Evolutionary conservation across 83 land plant genomes (phyloP), one percentile per base, ranked within the genome.

Genomic region (Diphasiastrum complanatum): DNA sequence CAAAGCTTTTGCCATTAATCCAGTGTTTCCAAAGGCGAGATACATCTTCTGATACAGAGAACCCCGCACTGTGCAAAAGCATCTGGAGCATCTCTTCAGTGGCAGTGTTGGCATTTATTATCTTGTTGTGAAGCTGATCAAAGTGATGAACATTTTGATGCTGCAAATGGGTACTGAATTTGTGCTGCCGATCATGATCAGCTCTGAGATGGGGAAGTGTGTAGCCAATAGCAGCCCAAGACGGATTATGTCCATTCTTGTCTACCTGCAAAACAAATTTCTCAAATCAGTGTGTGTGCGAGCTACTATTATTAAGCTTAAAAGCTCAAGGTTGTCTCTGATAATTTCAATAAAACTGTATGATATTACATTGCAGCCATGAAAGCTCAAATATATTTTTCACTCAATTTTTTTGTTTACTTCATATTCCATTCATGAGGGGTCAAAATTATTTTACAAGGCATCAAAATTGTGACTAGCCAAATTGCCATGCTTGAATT

Each of bases 211-310:
- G 64, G 51, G 5, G 83, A 78, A 40, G 75, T 80, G 5, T 52
- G 59, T 86, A 86, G 22, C 71, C 91, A 2, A 86, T 66, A 14
- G 87, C 87, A 47, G 70, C 70, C 91, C 91, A 87, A 37, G 81
- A 22, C 22, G 78, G 79, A 52, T 87, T 87, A 47, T 67, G 45
- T 11, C 62, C 73, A 18, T 69, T 79, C 12, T 76, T 83, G 61
- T 87, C 75, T 45, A 50, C 61, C 92, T 86, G 83, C 46, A 60
- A 31, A 27, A 22, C 16, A 1, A 18, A 18, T 14, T 14, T 8
- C 8, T 14, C 12, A 14, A 18, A 18, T 18, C 12, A 18, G 45
- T 14, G 18, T 0, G 12, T 41, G 18, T 0, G 18, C 12, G n/a
- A 41, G 45, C 12, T 14, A 14, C 12, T 18, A 41, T 14, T 14